Conservation (phyloP, 1,139 yeast genomes). For the Saccharomyces hybrid region DNA sequence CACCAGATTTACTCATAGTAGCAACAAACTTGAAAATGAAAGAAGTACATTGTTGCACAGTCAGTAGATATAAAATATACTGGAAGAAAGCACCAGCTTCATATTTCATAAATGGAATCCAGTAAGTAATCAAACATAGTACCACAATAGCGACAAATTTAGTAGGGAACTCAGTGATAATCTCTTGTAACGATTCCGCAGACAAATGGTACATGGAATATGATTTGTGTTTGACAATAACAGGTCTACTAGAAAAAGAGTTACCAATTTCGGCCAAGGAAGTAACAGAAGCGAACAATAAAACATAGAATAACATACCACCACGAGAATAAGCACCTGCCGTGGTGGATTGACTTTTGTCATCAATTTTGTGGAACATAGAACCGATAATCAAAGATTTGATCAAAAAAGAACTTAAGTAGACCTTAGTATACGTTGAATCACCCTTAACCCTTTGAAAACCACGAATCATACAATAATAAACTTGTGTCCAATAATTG, state of each 20-base stretch:
- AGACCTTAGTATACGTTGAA: constrained; percentile 44
- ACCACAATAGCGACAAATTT: constrained; percentile 41
- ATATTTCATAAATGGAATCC: constrained; percentile 49
- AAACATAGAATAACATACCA: constrained; percentile 50
- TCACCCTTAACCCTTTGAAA: constrained; percentile 52
- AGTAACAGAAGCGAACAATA: constrained; percentile 50
- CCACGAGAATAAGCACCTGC: constrained; percentile 50
- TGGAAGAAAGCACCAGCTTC: constrained; percentile 58
- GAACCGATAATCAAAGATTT: constrained; percentile 52
- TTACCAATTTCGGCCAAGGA: constrained; percentile 53
- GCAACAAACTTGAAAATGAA: constrained; percentile 57
- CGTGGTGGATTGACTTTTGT: constrained; percentile 36
- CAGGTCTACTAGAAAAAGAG: constrained; percentile 50
- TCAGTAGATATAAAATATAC: constrained; percentile 43
- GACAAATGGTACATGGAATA: constrained; percentile 60
- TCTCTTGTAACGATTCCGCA: constrained; percentile 57
- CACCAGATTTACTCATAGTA: constrained; percentile 45
- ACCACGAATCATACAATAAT: constrained; percentile 41
- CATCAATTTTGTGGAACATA: constrained; percentile 44
- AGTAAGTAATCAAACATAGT: constrained; percentile 46
- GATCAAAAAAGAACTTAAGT: constrained; percentile 42
- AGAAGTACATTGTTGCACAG: constrained; percentile 45
- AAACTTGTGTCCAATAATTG: constrained; percentile 41
- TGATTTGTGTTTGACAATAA: constrained; percentile 53
- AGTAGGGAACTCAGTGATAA: constrained; percentile 52